phyloP scores from a whole-genome alignment of 1,284 basidiomycete species.

The Pseudozyma pruni region DNA sequence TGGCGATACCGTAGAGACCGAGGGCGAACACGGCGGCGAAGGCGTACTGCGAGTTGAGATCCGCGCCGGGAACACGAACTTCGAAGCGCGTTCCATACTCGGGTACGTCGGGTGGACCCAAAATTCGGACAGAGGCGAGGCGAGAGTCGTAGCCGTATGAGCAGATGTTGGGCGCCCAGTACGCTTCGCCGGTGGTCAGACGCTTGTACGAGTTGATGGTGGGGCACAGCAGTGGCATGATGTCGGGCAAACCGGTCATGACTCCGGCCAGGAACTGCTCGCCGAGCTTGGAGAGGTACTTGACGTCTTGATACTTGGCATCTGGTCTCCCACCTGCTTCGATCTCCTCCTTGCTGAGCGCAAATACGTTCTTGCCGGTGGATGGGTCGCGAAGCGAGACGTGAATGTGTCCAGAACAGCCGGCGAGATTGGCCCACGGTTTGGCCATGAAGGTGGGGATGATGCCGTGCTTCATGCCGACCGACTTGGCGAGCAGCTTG shows the following conservation, averaged over 20 bases:
- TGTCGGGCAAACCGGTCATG: constrained; percentile 85
- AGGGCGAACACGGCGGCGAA: constrained; percentile 86
- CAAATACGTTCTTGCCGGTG: constrained; percentile 82
- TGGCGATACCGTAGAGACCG: constrained; percentile 86
- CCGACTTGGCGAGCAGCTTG: constrained; percentile 90
- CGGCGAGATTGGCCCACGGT: constrained; percentile 75
- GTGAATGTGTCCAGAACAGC: constrained; percentile 80
- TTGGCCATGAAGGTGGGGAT: constrained; percentile 98
- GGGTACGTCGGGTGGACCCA: constrained; percentile 86
- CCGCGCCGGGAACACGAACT: constrained; percentile 92
- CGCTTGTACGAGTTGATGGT: constrained; percentile 98
- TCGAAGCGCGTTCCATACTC: constrained; percentile 85
- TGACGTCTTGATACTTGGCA: constrained; percentile 82
- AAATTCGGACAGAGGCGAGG: constrained; percentile 87
- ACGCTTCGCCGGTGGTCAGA: constrained; percentile 88
- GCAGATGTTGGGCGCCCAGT: constrained; percentile 89
- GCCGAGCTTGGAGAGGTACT: constrained; percentile 82
- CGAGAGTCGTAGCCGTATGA: constrained; percentile 96
- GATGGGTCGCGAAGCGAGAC: constrained; percentile 79
- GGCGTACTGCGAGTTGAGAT: constrained; percentile 91
- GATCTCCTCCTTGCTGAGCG: constrained; percentile 74
- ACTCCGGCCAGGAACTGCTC: constrained; percentile 94
- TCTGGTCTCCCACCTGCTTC: constrained; percentile 75
- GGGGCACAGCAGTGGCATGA: constrained; percentile 77
- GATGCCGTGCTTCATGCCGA: constrained; percentile 87